Evolutionary conservation across 2,329 filamentous ascomycete species (phyloP).

Genomic region (Coleophoma crateriformis): DNA sequence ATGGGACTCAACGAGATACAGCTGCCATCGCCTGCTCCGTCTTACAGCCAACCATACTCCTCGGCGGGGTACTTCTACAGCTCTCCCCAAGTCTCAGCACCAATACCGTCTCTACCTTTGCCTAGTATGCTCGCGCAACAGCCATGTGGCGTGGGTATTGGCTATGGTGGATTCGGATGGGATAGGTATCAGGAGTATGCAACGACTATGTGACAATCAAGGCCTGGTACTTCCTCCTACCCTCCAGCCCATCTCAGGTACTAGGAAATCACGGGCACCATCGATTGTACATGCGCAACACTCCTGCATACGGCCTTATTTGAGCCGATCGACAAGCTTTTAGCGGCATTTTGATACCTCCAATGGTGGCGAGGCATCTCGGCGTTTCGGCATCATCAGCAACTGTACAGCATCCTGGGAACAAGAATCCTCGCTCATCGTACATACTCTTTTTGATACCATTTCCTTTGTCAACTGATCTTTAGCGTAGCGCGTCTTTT

Average conservation of each 20-base stretch:
- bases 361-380: conserved; percentile 11
- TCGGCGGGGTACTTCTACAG: conserved; percentile 74
- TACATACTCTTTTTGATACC: conserved; percentile 25
- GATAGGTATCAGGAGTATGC: conserved; percentile 80
- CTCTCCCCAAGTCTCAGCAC: conserved; percentile 67
- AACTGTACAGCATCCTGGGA: conserved; percentile 25
- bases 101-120: conserved; percentile 72
- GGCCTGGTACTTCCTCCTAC: conserved; percentile 28
- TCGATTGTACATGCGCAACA: conserved; percentile 7
- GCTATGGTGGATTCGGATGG: conserved; percentile 79
- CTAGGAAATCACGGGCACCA: conserved; percentile 17
- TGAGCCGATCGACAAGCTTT: conserved; percentile 12
- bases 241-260: conserved; percentile 46
- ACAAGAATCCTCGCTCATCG: conserved; percentile 15
- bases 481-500: conserved; percentile 46
- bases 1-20: conserved; percentile 71
- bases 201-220: conserved; percentile 77
- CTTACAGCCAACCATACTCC: conserved; percentile 73
- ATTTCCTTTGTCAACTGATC: conserved; percentile 32
- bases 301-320: conserved; percentile 1
- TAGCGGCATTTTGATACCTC: conserved; percentile 27
- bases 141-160: conserved; percentile 72
- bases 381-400: conserved; percentile 23
- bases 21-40: conserved; percentile 72
- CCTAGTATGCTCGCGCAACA: conserved; percentile 83